phyloP scores from a whole-genome alignment of 2,329 filamentous ascomycete species.

The Penicillium occitanis region DNA sequence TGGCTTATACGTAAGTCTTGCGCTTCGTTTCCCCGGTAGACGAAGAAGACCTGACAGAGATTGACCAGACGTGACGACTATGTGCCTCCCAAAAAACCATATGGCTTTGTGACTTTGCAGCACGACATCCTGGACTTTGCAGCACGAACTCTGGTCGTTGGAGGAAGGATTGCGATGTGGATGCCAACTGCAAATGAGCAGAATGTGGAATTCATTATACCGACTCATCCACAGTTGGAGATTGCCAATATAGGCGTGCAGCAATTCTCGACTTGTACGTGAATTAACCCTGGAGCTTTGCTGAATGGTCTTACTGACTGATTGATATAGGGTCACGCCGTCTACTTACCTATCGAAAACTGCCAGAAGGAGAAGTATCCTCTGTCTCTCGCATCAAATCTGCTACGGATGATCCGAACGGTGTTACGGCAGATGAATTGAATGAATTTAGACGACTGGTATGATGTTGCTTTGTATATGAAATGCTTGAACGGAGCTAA shows the following conservation, averaged over 20 bases:
- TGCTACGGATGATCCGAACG: conserved; percentile 34
- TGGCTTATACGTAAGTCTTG: conserved; percentile 61
- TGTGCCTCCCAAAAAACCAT: conserved; percentile 84
- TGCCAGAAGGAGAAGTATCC: conserved; percentile 56
- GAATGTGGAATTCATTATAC: conserved; percentile 72
- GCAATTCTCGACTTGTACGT: conserved; percentile 79
- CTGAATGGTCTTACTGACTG: not conserved
- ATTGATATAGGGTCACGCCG: conserved; percentile 70
- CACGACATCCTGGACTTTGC: conserved; percentile 87
- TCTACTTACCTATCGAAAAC: conserved; percentile 79
- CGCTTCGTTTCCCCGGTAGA: too few species aligned
- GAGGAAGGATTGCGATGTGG: conserved; percentile 87
- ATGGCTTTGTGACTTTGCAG: conserved; percentile 87
- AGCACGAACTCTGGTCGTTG: conserved; percentile 70
- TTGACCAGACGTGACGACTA: conserved; percentile 60
- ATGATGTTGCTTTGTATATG: not conserved
- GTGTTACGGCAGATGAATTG: conserved; percentile 62
- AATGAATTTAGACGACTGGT: conserved; percentile 64
- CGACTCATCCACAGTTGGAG: conserved; percentile 72
- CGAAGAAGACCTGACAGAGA: not conserved
- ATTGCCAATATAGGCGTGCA: conserved; percentile 78
- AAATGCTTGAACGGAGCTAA: not conserved
- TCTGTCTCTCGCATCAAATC: conserved; percentile 36
- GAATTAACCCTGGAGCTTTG: conserved; percentile 23
- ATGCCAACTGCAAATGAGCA: conserved; percentile 89